These are phyloP conservation scores for Pleomassaria siparia DNA, from an alignment of 2,329 filamentous ascomycete genomes.

Conservation along the genomic window DNA sequence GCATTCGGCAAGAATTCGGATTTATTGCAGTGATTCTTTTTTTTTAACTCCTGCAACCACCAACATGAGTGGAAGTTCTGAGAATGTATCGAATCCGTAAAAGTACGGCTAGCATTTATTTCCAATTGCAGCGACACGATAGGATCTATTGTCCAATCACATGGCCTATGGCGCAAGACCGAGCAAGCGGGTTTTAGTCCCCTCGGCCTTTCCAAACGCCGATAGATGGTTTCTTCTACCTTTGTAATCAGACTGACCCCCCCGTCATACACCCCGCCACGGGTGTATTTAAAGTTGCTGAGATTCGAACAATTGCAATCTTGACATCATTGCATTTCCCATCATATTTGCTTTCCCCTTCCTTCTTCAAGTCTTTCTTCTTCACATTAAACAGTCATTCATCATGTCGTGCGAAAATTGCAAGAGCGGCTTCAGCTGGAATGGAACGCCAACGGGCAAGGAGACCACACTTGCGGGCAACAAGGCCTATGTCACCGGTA, in stretches of 20 bases:
- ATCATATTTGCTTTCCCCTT: neutral
- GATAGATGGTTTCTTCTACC: no score
- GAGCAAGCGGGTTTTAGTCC: no score
- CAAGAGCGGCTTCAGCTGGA: slow-evolving; percentile 44
- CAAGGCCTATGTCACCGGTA: slow-evolving; percentile 47
- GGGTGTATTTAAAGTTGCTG: neutral
- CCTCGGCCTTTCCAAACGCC: no score
- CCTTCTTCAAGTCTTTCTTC: neutral
- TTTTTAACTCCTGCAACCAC: no score
- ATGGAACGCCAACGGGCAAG: slow-evolving; percentile 41
- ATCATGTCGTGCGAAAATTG: slow-evolving; percentile 39
- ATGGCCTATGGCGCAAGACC: no score
- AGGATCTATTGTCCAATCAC: no score
- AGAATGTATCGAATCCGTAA: neutral
- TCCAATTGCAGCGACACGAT: no score
- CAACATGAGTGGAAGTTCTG: no score
- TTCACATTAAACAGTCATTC: neutral
- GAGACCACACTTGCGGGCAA: slow-evolving; percentile 42
- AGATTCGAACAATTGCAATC: neutral
- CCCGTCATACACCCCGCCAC: neutral
- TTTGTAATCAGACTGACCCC: neutral
- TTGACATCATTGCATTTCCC: neutral
- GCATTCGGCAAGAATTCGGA: no score
- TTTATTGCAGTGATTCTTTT: no score
- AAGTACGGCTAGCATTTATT: neutral